Percentiles rank a stretch among this genome's conserved stretches.
phyloP scores from a whole-genome alignment of 2,329 filamentous ascomycete species.

The Phialophora macrospora region DNA sequence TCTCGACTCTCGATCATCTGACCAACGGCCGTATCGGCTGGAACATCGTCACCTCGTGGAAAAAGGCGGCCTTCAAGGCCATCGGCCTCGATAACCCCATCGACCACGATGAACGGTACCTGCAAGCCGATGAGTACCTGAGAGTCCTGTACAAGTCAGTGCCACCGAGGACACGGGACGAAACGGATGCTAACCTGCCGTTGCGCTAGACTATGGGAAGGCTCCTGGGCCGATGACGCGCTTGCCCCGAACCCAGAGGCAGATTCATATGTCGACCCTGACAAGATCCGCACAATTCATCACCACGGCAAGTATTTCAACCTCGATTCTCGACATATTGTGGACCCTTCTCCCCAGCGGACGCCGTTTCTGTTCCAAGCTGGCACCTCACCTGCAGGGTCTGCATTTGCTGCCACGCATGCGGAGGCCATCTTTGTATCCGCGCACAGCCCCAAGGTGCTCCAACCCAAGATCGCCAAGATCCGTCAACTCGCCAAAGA shows the following conservation, averaged over 20 bases:
- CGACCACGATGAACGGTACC: constrained; percentile 66
- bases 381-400: constrained; percentile 63
- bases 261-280: constrained; percentile 63
- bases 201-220: constrained; percentile 55
- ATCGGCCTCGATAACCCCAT: constrained; percentile 64
- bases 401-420: constrained; percentile 61
- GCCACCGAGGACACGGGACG: not conserved
- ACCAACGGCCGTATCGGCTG: constrained; percentile 66
- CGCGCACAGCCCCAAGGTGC: constrained; percentile 56
- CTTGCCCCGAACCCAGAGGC: constrained; percentile 58
- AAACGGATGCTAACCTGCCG: constrained; percentile 1
- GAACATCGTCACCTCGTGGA: constrained; percentile 71
- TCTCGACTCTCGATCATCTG: constrained; percentile 67
- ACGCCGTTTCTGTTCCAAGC: constrained; percentile 65
- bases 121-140: constrained; percentile 66
- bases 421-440: constrained; percentile 67
- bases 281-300: constrained; percentile 64
- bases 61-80: constrained; percentile 66
- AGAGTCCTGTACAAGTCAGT: constrained; percentile 64
- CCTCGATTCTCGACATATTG: constrained; percentile 53
- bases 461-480: constrained; percentile 57
- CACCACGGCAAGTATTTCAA: constrained; percentile 61
- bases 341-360: constrained; percentile 62
- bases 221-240: constrained; percentile 64
- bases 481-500: constrained; percentile 59